Evolutionary conservation across 2,329 filamentous ascomycete genomes (phyloP).

Genomic region (Colletotrichum eleusines): DNA sequence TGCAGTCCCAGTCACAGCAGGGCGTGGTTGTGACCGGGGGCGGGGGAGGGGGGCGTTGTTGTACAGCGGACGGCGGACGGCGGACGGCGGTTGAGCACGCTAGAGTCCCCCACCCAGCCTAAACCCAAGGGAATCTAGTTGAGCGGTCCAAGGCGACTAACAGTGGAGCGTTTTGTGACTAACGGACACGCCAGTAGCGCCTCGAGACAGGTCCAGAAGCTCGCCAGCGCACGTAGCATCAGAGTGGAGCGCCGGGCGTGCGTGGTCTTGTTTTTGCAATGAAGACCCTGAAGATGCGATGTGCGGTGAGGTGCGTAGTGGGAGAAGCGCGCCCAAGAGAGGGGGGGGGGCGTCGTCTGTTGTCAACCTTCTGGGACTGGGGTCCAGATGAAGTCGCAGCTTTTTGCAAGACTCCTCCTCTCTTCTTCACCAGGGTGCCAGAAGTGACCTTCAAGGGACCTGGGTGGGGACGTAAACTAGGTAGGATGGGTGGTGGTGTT

Average conservation of each 20-base stretch:
- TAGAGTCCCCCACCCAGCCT: slow-evolving; percentile 37
- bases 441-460: slow-evolving; percentile 18
- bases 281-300: slow-evolving; percentile 39
- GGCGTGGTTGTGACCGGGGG: slow-evolving; percentile 8
- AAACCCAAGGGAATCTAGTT: slow-evolving; percentile 39
- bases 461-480: slow-evolving; percentile 15
- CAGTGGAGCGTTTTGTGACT: slow-evolving; percentile 38
- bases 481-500: slow-evolving; percentile 31
- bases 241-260: slow-evolving; percentile 33
- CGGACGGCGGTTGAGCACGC: slow-evolving; percentile 34
- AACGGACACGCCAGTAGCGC: slow-evolving; percentile 35
- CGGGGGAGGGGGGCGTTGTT: not conserved
- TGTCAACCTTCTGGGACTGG: slow-evolving; percentile 18
- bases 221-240: slow-evolving; percentile 38
- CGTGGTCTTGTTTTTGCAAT: slow-evolving; percentile 28
- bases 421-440: slow-evolving; percentile 31
- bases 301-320: slow-evolving; percentile 38
- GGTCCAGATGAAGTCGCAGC: slow-evolving; percentile 36
- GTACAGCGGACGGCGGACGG: not conserved
- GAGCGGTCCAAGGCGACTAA: slow-evolving; percentile 30
- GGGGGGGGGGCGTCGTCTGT: slow-evolving; percentile 12
- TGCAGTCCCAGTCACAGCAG: slow-evolving; percentile 25
- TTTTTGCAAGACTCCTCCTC: slow-evolving; percentile 10
- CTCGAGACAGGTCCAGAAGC: slow-evolving; percentile 37
- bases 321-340: slow-evolving; percentile 31